Conservation (phyloP, 768 basidiomycete genomes). For the Trametes cinnabarina region DNA sequence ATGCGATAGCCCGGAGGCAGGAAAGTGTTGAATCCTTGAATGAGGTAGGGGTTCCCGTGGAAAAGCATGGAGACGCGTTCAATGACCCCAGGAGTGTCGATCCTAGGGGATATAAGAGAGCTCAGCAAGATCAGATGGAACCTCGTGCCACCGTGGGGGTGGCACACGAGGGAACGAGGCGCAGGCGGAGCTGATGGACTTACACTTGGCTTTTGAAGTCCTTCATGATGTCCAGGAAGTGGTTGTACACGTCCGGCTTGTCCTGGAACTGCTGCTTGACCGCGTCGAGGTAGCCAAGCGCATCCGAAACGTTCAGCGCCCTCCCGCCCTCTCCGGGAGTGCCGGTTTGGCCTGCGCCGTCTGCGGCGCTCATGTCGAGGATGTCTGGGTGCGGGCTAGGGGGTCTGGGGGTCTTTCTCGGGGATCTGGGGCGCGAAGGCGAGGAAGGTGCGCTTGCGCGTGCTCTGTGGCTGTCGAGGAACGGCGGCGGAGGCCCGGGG, state of each 20-base stretch:
- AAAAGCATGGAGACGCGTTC: conserved; percentile 92
- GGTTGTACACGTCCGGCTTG: conserved; percentile 91
- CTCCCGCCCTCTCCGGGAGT: conserved; percentile 30
- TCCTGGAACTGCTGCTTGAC: conserved; percentile 91
- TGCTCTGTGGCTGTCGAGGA: conserved; percentile 11
- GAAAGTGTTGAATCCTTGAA: conserved; percentile 98
- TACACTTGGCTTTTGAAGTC: conserved; percentile 96
- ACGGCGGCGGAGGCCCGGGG: conserved; percentile 11
- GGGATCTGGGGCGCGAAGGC: conserved; percentile 11
- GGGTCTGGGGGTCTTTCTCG: conserved; percentile 12
- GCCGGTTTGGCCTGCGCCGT: conserved; percentile 13
- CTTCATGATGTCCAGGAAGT: conserved; percentile 97
- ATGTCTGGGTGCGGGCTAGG: conserved; percentile 16
- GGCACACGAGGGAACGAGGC: neutral
- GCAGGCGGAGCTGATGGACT: conserved; percentile 34
- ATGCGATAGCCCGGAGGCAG: conserved; percentile 93
- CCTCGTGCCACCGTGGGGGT: neutral
- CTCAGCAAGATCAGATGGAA: conserved; percentile 5
- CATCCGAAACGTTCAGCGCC: conserved; percentile 89
- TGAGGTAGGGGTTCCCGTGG: conserved; percentile 83
- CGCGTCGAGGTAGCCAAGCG: conserved; percentile 89
- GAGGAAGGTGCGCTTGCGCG: conserved; percentile 13
- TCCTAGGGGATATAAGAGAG: conserved; percentile 45
- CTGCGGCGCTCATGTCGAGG: conserved; percentile 6
- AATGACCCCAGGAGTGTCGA: conserved; percentile 97